Evolutionary conservation across 1,284 basidiomycete species (phyloP), one percentile per base, ranked within the genome.

Genomic region (Boletus calvinii): DNA sequence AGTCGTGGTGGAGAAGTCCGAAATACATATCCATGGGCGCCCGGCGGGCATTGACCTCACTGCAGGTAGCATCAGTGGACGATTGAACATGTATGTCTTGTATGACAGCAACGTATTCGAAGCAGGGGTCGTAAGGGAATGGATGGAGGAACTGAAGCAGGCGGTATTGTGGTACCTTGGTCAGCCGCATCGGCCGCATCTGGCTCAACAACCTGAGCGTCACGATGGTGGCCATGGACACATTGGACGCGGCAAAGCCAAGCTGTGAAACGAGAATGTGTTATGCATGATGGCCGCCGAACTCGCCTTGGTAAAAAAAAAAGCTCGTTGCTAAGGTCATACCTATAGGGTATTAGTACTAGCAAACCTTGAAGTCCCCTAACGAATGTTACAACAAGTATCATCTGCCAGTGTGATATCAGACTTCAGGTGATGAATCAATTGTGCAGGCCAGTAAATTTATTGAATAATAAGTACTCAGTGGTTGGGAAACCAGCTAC

Each of bases 41-140:
- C 77, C 78, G 6, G 66, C 60, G 8, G 78, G 81, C 56, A 62
- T 80, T 17, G 80, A 81, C 54, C 67, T 80, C 1, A 74, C 77
- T 5, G 74, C 78, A 7, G 53, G 8, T 7, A 37, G 24, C 3
- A 30, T 11, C 15, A 31, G 13, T n/a, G 39, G 54, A 29, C 53
- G 8, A 32, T 52, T 79, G 30, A 60, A 56, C 7, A 38, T 78
- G n/a, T 45, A 59, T 24, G 50, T 74, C 0, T 74, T 65, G 50
- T 79, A 65, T 58, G 77, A 79, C 51, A 58, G 59, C 5, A 76
- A 77, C 56, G 72, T 73, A 1, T 78, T 71, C 43, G 67, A 74
- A 2, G 58, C 66, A 22, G 65, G 54, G 2, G 44, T 70, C 4
- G 66, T 77, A 9, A 51, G 55, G 6, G 76, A 77, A 56, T 78